Evolutionary conservation across 2,329 filamentous ascomycete genomes (phyloP).

Genomic region (Hypoxylon sp.): DNA sequence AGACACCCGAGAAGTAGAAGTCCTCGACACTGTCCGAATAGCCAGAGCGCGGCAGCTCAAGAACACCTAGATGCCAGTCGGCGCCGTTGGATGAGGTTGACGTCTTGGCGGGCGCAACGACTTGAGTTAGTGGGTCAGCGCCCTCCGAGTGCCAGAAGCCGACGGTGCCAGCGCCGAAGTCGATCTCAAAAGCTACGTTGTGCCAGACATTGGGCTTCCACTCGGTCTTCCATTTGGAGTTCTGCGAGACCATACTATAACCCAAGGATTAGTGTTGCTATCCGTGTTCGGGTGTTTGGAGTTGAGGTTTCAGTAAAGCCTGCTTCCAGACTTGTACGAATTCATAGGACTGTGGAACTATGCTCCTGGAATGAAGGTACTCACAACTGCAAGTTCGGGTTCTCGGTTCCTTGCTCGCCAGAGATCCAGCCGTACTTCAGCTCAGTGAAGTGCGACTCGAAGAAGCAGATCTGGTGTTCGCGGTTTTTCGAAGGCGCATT

Average conservation of each 20-base stretch:
- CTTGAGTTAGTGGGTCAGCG: slow-evolving; percentile 68
- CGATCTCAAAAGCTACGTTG: slow-evolving; percentile 80
- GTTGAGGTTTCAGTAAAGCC: not conserved
- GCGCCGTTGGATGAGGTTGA: slow-evolving; percentile 75
- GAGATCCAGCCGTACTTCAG: slow-evolving; percentile 77
- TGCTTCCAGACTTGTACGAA: not conserved
- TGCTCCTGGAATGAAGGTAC: not conserved
- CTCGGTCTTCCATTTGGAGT: slow-evolving; percentile 74
- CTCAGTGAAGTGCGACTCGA: slow-evolving; percentile 82
- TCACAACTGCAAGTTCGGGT: slow-evolving; percentile 71
- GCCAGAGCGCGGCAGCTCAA: slow-evolving; percentile 73
- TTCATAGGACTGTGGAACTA: not conserved
- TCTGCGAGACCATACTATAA: slow-evolving; percentile 68
- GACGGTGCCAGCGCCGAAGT: slow-evolving; percentile 74
- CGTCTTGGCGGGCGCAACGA: slow-evolving; percentile 71
- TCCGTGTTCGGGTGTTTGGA: too few species aligned
- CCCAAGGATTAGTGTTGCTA: not conserved
- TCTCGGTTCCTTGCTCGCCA: slow-evolving; percentile 61
- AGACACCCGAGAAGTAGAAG: slow-evolving; percentile 81
- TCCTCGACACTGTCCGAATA: slow-evolving; percentile 72
- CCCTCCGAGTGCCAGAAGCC: slow-evolving; percentile 80
- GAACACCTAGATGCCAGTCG: slow-evolving; percentile 81
- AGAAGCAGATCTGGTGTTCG: slow-evolving; percentile 76
- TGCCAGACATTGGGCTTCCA: slow-evolving; percentile 78
- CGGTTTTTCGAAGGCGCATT: slow-evolving; percentile 74